Percentiles rank a stretch among this genome's conserved stretches.
These are phyloP conservation scores for Fusarium sp. DNA, from an alignment of 2,329 filamentous ascomycete genomes.

Conservation along the genomic window DNA sequence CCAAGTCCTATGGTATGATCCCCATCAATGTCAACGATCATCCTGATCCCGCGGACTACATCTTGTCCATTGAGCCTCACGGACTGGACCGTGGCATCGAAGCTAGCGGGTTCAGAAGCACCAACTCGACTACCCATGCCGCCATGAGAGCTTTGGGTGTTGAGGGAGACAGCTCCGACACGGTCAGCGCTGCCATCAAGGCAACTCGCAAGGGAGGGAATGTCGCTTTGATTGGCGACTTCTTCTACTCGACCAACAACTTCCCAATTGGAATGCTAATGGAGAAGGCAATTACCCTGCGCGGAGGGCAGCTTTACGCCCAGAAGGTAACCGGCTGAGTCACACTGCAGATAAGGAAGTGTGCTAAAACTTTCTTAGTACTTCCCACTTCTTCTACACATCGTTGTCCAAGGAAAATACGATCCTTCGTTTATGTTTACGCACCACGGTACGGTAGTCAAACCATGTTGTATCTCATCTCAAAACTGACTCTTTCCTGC, in stretches of 20 bases:
- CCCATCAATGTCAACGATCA: slow-evolving; percentile 4
- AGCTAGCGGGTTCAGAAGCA: slow-evolving; percentile 9
- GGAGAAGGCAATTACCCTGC: slow-evolving; percentile 9
- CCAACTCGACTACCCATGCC: background rate
- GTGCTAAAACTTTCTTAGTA: background rate
- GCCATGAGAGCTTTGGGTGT: slow-evolving; percentile 6
- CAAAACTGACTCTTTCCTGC: accelerated
- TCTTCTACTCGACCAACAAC: slow-evolving; percentile 6
- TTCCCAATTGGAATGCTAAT: slow-evolving; percentile 17
- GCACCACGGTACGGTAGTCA: background rate
- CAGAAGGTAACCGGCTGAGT: background rate
- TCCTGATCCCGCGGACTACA: background rate
- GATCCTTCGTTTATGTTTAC: slow-evolving; percentile 14
- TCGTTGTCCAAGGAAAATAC: slow-evolving; percentile 7
- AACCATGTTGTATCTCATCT: accelerated
- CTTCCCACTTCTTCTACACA: background rate
- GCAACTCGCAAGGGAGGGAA: background rate
- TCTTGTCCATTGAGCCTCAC: background rate
- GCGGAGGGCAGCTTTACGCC: slow-evolving; percentile 9
- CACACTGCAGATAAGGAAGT: accelerated
- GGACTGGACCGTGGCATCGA: background rate
- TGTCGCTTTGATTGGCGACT: slow-evolving; percentile 5
- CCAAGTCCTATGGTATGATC: slow-evolving; percentile 3
- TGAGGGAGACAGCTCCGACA: slow-evolving; percentile 9
- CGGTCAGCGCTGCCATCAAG: background rate